Evolutionary conservation across 169 alveolate genomes (phyloP).

Genomic region (Perkinsus olseni): DNA sequence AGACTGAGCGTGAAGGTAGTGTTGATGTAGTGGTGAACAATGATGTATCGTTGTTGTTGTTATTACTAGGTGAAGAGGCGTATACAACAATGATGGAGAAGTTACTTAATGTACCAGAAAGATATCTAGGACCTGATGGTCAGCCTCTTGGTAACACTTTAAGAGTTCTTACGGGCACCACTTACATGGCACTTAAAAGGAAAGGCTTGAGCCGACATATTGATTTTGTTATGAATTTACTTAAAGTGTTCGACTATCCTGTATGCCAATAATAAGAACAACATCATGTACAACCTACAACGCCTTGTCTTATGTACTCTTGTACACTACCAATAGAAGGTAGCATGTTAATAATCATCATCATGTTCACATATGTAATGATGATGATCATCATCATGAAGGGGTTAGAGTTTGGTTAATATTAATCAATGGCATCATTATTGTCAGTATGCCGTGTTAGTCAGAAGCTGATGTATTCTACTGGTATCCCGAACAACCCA

Average conservation of each 20-base stretch:
- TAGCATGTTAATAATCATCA: background rate
- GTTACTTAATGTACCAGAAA: background rate
- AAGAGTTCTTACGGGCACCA: background rate
- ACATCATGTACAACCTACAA: too few species aligned
- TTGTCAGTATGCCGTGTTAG: too few species aligned
- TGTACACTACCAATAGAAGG: background rate
- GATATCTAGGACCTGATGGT: background rate
- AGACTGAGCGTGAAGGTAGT: background rate
- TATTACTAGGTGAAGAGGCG: too few species aligned
- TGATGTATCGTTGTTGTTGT: too few species aligned
- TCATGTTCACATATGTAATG: too few species aligned
- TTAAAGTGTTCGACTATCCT: background rate
- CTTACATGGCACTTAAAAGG: background rate
- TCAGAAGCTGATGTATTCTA: too few species aligned
- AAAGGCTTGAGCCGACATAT: background rate
- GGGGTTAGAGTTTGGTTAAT: too few species aligned
- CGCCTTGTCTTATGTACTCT: background rate
- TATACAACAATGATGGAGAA: background rate
- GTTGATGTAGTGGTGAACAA: too few species aligned
- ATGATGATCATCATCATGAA: too few species aligned
- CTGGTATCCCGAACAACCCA: too few species aligned
- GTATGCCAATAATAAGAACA: background rate
- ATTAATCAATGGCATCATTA: too few species aligned
- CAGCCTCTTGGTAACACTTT: background rate
- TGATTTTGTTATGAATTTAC: background rate